Evolutionary conservation across 495 filamentous ascomycete genomes (phyloP).

Genomic region (Collariella sp.): DNA sequence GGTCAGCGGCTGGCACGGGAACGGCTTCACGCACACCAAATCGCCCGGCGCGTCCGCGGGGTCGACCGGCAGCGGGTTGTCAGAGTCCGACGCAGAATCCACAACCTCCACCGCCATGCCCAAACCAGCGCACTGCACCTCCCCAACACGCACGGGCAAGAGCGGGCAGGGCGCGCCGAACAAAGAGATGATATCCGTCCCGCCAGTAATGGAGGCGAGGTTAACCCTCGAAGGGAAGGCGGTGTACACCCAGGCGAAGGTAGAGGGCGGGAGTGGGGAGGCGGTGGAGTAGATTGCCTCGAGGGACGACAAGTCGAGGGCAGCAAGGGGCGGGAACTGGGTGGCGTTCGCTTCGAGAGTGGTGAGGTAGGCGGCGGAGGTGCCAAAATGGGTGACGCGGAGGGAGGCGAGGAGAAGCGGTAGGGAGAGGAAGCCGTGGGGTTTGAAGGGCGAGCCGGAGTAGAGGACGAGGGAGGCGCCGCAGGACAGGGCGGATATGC

Average conservation of each 20-base stretch:
- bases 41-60: slow-evolving; percentile 67
- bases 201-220: slow-evolving; percentile 77
- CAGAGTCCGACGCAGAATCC: slow-evolving; percentile 47
- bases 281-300: slow-evolving; percentile 88
- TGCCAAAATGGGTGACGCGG: slow-evolving; percentile 81
- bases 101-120: slow-evolving; percentile 83
- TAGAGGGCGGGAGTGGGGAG: slow-evolving; percentile 83
- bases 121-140: slow-evolving; percentile 83
- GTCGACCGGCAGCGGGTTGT: slow-evolving; percentile 33
- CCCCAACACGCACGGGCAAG: slow-evolving; percentile 74
- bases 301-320: slow-evolving; percentile 48
- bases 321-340: slow-evolving; percentile 49
- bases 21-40: slow-evolving; percentile 76
- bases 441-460: slow-evolving; percentile 77
- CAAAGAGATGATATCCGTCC: slow-evolving; percentile 89
- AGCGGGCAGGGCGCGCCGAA: slow-evolving; percentile 83
- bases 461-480: slow-evolving; percentile 79
- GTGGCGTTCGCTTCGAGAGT: slow-evolving; percentile 71
- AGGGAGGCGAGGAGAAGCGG: slow-evolving; percentile 35
- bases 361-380: slow-evolving; percentile 86
- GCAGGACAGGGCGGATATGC: slow-evolving; percentile 69
- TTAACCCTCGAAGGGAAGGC: slow-evolving; percentile 69
- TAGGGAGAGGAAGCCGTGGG: slow-evolving; percentile 35
- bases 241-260: slow-evolving; percentile 79
- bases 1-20: slow-evolving; percentile 80